phyloP scores from a whole-genome alignment of 176 grass and related monocot genomes.

The Oryza glaberrima region DNA sequence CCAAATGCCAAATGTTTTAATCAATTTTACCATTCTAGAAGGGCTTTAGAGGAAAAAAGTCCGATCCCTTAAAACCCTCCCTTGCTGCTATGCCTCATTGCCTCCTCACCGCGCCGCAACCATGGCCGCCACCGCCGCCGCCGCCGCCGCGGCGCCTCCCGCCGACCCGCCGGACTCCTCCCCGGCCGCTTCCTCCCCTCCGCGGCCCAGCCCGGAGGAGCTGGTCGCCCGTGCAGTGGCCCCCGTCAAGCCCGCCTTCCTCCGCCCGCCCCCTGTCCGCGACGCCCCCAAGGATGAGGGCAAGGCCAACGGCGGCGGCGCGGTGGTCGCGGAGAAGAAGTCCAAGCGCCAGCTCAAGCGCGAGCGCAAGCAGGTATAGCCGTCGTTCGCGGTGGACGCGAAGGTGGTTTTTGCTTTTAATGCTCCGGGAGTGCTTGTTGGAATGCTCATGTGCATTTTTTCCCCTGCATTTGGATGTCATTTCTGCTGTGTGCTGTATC shows the following conservation, averaged over 20 bases:
- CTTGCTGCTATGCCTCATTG: too few relatives aligned
- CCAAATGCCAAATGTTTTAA: too few relatives aligned
- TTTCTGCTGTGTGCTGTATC: background rate
- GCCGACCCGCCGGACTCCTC: slow-evolving; percentile 21
- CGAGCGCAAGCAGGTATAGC: slow-evolving; percentile 73
- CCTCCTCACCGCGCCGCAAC: background rate
- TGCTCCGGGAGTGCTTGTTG: slow-evolving; percentile 24
- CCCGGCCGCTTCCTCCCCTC: background rate
- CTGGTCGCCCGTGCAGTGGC: slow-evolving; percentile 71
- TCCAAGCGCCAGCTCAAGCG: slow-evolving; percentile 83
- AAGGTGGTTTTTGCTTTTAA: background rate
- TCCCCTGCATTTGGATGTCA: background rate
- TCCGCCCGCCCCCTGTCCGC: slow-evolving; percentile 68
- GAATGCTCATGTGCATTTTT: slow-evolving; percentile 10
- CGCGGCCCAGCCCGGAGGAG: slow-evolving; percentile 59
- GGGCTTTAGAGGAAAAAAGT: too few relatives aligned
- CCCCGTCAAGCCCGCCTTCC: slow-evolving; percentile 73
- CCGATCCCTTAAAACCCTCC: too few relatives aligned
- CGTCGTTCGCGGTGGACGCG: background rate
- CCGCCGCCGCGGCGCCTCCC: background rate
- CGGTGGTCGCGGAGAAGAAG: slow-evolving; percentile 71
- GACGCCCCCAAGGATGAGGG: slow-evolving; percentile 48
- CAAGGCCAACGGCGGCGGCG: slow-evolving; percentile 10
- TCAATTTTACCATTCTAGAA: too few relatives aligned
- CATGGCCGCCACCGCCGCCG: slow-evolving; percentile 42